Percentiles rank a stretch among this genome's conserved stretches.
Conservation (phyloP, 1,139 yeast species). For the Blastobotrys serpentis region DNA sequence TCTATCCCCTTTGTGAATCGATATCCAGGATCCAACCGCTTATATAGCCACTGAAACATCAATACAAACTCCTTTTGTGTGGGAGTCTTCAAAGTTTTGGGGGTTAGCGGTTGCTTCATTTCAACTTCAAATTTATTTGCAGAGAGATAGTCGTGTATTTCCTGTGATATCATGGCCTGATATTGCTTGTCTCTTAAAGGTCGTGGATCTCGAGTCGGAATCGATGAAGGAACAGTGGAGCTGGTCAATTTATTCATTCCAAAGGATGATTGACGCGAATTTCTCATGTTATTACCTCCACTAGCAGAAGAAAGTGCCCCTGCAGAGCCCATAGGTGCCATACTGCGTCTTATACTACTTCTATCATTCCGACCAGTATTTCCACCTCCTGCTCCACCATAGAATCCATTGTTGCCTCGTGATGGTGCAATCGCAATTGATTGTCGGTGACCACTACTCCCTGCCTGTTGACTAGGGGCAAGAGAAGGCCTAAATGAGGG, state of each 20-base stretch:
- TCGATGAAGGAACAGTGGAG: conserved; percentile 10
- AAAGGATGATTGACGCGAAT: conserved; percentile 26
- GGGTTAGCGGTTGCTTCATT: conserved; percentile 66
- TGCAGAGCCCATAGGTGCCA: conserved; percentile 9
- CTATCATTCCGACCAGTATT: background rate
- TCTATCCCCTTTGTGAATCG: conserved; percentile 68
- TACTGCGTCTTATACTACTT: conserved; percentile 13
- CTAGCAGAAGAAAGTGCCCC: background rate
- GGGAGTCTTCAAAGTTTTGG: conserved; percentile 68
- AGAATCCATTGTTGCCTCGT: conserved; percentile 1
- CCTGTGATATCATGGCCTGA: conserved; percentile 57
- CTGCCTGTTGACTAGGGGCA: conserved; percentile 18
- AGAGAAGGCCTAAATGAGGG: conserved; percentile 27
- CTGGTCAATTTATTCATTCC: conserved; percentile 21
- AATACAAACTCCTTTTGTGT: conserved; percentile 83
- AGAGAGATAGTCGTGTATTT: conserved; percentile 56
- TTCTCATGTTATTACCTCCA: conserved; percentile 13
- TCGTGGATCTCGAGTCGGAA: conserved; percentile 56
- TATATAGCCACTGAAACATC: conserved; percentile 78
- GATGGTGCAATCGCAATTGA: conserved; percentile 17
- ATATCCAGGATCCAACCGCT: conserved; percentile 76
- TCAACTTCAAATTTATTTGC: conserved; percentile 68
- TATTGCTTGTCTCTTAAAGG: conserved; percentile 73
- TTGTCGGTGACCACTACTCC: conserved; percentile 9
- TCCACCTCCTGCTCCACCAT: background rate